Evolutionary conservation across 164 flowering plant genomes (phyloP).

Genomic region (Paratinospora sagittata): DNA sequence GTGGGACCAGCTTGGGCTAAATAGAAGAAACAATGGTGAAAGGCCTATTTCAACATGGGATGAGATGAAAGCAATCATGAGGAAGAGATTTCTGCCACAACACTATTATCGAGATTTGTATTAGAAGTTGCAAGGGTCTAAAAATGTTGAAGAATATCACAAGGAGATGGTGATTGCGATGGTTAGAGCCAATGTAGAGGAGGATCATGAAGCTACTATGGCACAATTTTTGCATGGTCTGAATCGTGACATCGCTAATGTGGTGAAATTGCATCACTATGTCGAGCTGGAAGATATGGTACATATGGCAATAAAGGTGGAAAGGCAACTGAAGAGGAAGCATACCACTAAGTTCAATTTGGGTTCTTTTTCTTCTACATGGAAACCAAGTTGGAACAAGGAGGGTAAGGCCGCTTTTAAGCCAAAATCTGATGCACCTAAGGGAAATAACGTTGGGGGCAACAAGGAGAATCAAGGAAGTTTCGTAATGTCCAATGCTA

Average conservation of each 20-base stretch:
- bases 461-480: neutral
- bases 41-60: constrained; percentile 5
- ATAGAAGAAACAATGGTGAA: constrained; percentile 3
- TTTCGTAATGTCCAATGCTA: neutral
- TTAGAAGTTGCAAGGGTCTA: constrained; percentile 7
- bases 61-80: constrained; percentile 6
- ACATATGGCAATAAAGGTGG: constrained; percentile 1
- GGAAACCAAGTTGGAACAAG: constrained; percentile 8
- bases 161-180: constrained; percentile 15
- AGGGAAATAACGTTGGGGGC: neutral
- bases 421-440: neutral
- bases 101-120: constrained; percentile 4
- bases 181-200: constrained; percentile 14
- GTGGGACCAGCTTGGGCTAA: constrained; percentile 11
- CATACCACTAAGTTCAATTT: neutral
- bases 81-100: neutral
- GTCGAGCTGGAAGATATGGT: too few species aligned
- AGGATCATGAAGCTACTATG: constrained; percentile 16
- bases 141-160: constrained; percentile 14
- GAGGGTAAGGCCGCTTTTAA: neutral
- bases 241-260: constrained; percentile 9
- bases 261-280: neutral
- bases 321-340: constrained; percentile 10
- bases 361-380: neutral
- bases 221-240: constrained; percentile 5